These are phyloP conservation scores for Penicillium sp. DNA, from an alignment of 2,329 filamentous ascomycete species.

Conservation along the genomic window DNA sequence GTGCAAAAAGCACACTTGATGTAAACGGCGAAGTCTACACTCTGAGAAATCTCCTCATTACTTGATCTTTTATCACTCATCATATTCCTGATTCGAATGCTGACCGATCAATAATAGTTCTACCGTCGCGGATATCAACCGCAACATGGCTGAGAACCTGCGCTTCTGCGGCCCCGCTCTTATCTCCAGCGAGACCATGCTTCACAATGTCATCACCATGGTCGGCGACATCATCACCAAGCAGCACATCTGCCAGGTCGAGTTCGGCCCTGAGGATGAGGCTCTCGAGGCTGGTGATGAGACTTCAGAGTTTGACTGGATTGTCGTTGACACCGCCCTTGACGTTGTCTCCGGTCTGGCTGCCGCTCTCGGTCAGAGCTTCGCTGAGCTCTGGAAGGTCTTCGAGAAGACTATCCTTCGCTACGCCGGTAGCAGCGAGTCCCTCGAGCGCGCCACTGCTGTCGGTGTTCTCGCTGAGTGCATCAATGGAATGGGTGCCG, in stretches of 20 bases:
- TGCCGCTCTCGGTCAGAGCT: slow-evolving; percentile 75
- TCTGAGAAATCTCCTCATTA: slow-evolving; percentile 42
- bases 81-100: slow-evolving; percentile 16
- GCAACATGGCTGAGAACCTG: slow-evolving; percentile 84
- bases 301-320: slow-evolving; percentile 95
- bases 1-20: slow-evolving; percentile 79
- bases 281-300: slow-evolving; percentile 71
- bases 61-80: slow-evolving; percentile 16
- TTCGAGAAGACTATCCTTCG: slow-evolving; percentile 91
- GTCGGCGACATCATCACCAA: slow-evolving; percentile 81
- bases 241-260: slow-evolving; percentile 89
- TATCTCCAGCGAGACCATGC: slow-evolving; percentile 69
- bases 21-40: slow-evolving; percentile 71
- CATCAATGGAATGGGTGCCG: slow-evolving; percentile 77
- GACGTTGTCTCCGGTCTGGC: slow-evolving; percentile 87
- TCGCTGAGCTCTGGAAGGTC: slow-evolving; percentile 89
- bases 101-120: slow-evolving; percentile 58
- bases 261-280: slow-evolving; percentile 80
- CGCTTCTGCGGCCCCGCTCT: slow-evolving; percentile 89
- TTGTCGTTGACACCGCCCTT: slow-evolving; percentile 89
- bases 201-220: slow-evolving; percentile 74
- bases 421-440: slow-evolving; percentile 81
- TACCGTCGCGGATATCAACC: slow-evolving; percentile 92
- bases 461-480: slow-evolving; percentile 92
- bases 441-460: slow-evolving; percentile 83